phyloP scores from a whole-genome alignment of 441 rosid genomes.

The Erodium trifolium region DNA sequence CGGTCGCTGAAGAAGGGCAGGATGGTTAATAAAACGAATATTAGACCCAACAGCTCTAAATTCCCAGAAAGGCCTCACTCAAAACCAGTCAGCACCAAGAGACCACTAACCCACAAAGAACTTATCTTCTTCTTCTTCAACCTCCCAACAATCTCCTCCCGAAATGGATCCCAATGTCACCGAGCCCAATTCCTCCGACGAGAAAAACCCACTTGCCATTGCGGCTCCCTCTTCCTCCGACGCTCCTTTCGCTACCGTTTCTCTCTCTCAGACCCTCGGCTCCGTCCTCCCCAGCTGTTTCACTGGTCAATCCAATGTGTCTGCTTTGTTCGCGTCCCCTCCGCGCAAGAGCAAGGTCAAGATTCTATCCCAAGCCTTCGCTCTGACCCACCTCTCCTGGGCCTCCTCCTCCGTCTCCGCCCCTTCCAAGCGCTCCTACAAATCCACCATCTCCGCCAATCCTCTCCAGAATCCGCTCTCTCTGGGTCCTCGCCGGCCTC shows the following conservation, averaged over 20 bases:
- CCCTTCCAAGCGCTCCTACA: conserved; percentile 30
- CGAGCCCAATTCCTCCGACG: conserved; percentile 23
- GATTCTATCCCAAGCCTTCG: conserved; percentile 29
- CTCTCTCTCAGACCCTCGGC: conserved; percentile 38
- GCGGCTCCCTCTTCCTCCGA: conserved; percentile 11
- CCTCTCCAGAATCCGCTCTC: conserved; percentile 70
- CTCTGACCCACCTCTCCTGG: conserved; percentile 46
- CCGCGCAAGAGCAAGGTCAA: neutral
- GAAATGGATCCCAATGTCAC: conserved; percentile 35
- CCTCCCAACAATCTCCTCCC: neutral
- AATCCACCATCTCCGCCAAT: conserved; percentile 60
- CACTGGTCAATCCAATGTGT: no score
- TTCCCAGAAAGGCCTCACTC: neutral
- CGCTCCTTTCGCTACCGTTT: conserved; percentile 44
- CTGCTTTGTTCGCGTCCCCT: neutral
- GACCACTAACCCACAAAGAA: neutral
- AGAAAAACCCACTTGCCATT: conserved; percentile 17
- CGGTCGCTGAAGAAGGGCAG: conserved; percentile 1
- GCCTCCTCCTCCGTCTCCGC: conserved; percentile 17
- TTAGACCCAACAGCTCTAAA: conserved; percentile 3
- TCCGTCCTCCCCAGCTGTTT: neutral
- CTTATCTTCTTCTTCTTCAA: no score
- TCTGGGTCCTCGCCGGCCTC: conserved; percentile 66
- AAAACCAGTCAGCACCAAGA: no score
- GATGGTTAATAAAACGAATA: neutral